A percentile compares a stretch with the other conserved stretches of the same genome.
Evolutionary conservation across 805 yeast genomes (phyloP).

Genomic region (Teunomyces tritomae): DNA sequence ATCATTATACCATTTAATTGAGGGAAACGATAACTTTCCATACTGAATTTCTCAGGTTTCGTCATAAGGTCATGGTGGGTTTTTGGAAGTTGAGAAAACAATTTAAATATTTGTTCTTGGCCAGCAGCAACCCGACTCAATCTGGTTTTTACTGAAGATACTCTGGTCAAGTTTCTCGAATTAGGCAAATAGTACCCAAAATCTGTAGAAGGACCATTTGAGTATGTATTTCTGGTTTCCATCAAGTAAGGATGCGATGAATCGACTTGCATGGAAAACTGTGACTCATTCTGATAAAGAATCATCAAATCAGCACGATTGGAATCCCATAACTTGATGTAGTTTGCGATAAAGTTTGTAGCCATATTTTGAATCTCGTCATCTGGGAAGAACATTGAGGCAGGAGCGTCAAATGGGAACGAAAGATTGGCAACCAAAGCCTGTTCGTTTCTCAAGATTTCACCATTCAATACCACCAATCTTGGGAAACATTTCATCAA

Average conservation of each 20-base stretch:
- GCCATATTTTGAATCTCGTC: slow-evolving; percentile 65
- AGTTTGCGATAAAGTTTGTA: slow-evolving; percentile 75
- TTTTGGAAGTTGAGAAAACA: slow-evolving; percentile 70
- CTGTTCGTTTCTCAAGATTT: slow-evolving; percentile 69
- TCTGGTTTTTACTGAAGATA: slow-evolving; percentile 55
- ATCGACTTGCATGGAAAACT: slow-evolving; percentile 79
- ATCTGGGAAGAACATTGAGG: slow-evolving; percentile 79
- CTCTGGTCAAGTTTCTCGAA: slow-evolving; percentile 74
- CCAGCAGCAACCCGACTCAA: slow-evolving; percentile 64
- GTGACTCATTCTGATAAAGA: slow-evolving; percentile 79
- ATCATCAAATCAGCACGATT: slow-evolving; percentile 67
- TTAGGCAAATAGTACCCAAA: slow-evolving; percentile 69
- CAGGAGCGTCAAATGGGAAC: slow-evolving; percentile 55
- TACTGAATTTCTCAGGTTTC: slow-evolving; percentile 63
- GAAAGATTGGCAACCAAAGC: slow-evolving; percentile 50
- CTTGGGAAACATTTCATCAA: slow-evolving; percentile 76
- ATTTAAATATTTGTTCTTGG: slow-evolving; percentile 56
- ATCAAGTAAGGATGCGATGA: slow-evolving; percentile 57
- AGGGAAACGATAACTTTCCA: slow-evolving; percentile 74
- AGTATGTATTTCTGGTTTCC: slow-evolving; percentile 8
- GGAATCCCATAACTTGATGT: slow-evolving; percentile 76
- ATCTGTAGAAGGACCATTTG: slow-evolving; percentile 12
- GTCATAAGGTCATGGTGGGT: slow-evolving; percentile 68
- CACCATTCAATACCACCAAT: slow-evolving; percentile 74
- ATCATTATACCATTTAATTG: slow-evolving; percentile 76